Evolutionary conservation across 192 early-diverging fungal genomes (phyloP).

Genomic region (Rhizophagus clarus): DNA sequence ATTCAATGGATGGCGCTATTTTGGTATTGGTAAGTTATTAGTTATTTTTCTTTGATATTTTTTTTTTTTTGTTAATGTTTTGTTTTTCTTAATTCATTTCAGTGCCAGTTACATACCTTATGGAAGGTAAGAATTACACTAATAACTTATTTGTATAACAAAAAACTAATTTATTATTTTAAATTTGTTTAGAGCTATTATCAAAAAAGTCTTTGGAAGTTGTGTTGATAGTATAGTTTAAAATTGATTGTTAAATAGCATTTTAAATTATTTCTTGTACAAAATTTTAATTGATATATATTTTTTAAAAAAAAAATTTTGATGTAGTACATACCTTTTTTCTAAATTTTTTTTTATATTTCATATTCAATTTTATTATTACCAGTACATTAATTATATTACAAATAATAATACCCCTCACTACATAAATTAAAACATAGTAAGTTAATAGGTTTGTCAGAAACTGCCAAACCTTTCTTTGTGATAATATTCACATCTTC

Average conservation of each 20-base stretch:
- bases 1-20: slow-evolving; percentile 89
- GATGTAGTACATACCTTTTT: no score
- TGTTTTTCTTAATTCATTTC: slow-evolving; percentile 41
- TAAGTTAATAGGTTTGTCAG: no score
- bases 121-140: slow-evolving; percentile 57
- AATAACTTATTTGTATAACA: slow-evolving; percentile 40
- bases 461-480: no score
- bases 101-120: slow-evolving; percentile 93
- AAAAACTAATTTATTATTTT: background rate
- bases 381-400: no score
- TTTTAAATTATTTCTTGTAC: no score
- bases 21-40: slow-evolving; percentile 68
- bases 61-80: background rate
- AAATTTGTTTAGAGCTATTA: slow-evolving; percentile 48
- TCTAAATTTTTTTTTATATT: no score
- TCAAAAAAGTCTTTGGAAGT: slow-evolving; percentile 57
- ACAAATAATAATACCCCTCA: no score
- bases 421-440: no score
- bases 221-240: slow-evolving; percentile 42
- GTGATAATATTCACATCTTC: background rate
- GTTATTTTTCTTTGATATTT: background rate
- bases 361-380: no score
- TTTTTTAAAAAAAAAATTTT: no score
- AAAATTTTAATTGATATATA: no score
- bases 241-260: background rate